phyloP scores from a whole-genome alignment of 2,329 filamentous ascomycete species.

The Ascochyta clinopodiicola region DNA sequence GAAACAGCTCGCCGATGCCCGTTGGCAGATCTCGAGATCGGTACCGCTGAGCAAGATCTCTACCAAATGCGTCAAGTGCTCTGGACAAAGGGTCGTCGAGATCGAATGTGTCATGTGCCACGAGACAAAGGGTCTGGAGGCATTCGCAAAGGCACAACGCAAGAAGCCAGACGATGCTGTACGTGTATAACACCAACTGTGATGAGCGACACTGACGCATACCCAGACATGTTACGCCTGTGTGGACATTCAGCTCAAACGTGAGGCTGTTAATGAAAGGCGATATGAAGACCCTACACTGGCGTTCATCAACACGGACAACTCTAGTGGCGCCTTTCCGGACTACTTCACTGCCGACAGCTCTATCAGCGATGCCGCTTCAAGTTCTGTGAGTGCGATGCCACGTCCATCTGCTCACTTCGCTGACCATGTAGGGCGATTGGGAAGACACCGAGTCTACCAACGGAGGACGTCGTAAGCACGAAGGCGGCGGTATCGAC shows the following conservation, averaged over 20 bases:
- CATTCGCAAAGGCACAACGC: conserved; percentile 59
- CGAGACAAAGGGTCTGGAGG: conserved; percentile 54
- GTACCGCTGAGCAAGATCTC: conserved; percentile 15
- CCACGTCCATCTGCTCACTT: neutral
- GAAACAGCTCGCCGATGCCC: conserved; percentile 52
- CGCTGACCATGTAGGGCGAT: conserved; percentile 24
- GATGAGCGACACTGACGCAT: conserved; percentile 11
- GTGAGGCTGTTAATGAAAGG: conserved; percentile 35
- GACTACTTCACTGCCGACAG: conserved; percentile 28
- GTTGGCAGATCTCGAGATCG: conserved; percentile 24
- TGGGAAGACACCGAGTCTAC: conserved; percentile 17
- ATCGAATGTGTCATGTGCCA: conserved; percentile 58
- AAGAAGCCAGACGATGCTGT: conserved; percentile 55
- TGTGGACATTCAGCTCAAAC: conserved; percentile 32
- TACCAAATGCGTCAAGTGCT: conserved; percentile 54
- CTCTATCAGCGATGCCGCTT: conserved; percentile 18
- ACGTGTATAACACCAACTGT: conserved; percentile 30
- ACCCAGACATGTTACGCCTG: conserved; percentile 42
- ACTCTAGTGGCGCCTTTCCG: conserved; percentile 18
- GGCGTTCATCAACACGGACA: conserved; percentile 29
- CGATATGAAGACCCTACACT: conserved; percentile 37
- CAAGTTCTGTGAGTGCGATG: conserved; percentile 25
- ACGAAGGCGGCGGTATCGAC: conserved; percentile 25
- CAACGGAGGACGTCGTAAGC: conserved; percentile 10
- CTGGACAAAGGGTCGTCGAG: conserved; percentile 53